Conservation (phyloP, 2,329 filamentous ascomycete genomes). For the Beauveria scarabaeidicola region DNA sequence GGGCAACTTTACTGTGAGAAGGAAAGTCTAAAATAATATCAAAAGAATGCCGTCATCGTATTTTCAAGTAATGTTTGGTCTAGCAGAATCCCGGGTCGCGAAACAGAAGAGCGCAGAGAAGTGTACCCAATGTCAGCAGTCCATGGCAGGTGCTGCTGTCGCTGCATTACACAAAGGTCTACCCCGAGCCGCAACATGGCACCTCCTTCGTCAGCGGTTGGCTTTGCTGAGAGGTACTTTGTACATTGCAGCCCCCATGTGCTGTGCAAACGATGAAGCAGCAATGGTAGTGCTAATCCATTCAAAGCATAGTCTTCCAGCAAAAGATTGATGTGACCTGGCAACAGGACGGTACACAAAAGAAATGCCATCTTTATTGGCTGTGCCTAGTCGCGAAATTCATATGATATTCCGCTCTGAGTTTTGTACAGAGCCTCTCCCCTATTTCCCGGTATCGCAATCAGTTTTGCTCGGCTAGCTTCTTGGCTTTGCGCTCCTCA, state of each 20-base stretch:
- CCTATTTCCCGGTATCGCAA: conserved; percentile 12
- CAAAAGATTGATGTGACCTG: background rate
- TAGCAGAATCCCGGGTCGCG: background rate
- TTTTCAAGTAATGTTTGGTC: background rate
- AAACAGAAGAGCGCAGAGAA: background rate
- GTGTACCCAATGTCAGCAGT: background rate
- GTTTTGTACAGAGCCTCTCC: conserved; percentile 9
- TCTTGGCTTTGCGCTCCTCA: conserved; percentile 46
- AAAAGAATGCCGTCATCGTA: background rate
- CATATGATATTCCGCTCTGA: background rate
- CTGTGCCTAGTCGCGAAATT: conserved; percentile 1
- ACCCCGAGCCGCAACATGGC: background rate
- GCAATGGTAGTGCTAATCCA: background rate
- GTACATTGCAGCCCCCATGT: background rate
- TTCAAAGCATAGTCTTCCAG: background rate
- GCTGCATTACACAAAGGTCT: background rate
- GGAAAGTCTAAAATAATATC: background rate
- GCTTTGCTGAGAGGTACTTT: background rate
- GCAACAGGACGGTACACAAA: background rate
- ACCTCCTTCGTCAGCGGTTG: background rate
- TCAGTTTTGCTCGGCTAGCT: conserved; percentile 33
- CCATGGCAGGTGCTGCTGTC: conserved; percentile 3
- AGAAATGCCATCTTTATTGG: conserved; percentile 10
- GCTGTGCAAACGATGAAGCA: background rate
- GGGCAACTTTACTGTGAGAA: background rate